These are phyloP conservation scores for Rubus idaeus DNA, from an alignment of 306 rosid genomes.

Conservation along the genomic window DNA sequence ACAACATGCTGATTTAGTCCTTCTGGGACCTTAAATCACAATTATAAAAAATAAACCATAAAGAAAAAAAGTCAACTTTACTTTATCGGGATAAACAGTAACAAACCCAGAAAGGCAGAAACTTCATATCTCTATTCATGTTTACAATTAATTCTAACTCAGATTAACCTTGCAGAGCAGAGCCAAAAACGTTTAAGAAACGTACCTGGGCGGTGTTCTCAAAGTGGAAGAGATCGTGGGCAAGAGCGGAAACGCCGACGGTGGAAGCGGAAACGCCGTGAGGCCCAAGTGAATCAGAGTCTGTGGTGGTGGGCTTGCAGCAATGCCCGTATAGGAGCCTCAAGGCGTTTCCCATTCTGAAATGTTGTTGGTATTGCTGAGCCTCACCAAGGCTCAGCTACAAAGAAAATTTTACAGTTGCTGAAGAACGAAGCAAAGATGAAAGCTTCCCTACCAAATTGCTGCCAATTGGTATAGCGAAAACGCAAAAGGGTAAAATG, in stretches of 20 bases:
- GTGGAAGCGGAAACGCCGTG: slow-evolving; percentile 58
- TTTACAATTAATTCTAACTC: not conserved
- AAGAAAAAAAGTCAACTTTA: slow-evolving; percentile 11
- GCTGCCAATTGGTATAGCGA: not conserved
- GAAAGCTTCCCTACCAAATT: not conserved
- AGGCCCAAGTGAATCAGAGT: slow-evolving; percentile 42
- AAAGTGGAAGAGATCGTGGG: slow-evolving; percentile 71
- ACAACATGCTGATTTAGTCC: slow-evolving; percentile 72
- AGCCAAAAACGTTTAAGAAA: not conserved
- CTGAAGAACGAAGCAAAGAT: slow-evolving; percentile 5
- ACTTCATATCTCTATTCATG: not conserved
- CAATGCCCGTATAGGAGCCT: slow-evolving; percentile 51
- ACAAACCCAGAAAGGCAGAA: not conserved
- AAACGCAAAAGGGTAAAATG: not conserved
- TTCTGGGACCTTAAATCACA: slow-evolving; percentile 65
- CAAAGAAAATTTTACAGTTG: not conserved
- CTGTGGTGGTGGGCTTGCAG: slow-evolving; percentile 47
- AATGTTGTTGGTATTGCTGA: not conserved
- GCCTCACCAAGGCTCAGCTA: not conserved
- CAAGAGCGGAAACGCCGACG: slow-evolving; percentile 69
- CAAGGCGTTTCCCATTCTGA: slow-evolving; percentile 63
- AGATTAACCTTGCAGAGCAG: not conserved
- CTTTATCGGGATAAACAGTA: not conserved
- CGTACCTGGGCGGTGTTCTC: slow-evolving; percentile 78
- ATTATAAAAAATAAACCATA: not conserved